phyloP scores from a whole-genome alignment of 2,329 filamentous ascomycete species.

The Coniochaeta sp. region DNA sequence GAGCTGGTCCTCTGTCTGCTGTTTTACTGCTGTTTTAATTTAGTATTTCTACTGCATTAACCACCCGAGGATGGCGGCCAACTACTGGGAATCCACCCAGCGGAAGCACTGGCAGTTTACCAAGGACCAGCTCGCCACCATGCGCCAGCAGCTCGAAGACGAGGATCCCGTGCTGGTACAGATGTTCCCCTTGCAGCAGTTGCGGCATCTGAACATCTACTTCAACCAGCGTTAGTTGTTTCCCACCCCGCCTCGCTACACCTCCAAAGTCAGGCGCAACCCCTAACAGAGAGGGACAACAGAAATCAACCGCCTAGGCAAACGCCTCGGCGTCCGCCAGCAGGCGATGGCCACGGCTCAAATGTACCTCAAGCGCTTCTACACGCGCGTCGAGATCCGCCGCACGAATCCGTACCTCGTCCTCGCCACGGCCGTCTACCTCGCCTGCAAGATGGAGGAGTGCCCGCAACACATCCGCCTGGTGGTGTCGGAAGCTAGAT shows the following conservation, averaged over 20 bases:
- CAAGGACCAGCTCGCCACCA: constrained; percentile 67
- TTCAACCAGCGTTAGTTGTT: constrained; percentile 71
- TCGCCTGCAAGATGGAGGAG: constrained; percentile 98
- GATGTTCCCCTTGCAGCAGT: constrained; percentile 75
- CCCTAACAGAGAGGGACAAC: not conserved
- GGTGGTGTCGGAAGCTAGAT: constrained; percentile 77
- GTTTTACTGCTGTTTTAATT: too few species aligned
- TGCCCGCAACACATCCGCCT: constrained; percentile 92
- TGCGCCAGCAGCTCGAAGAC: constrained; percentile 70
- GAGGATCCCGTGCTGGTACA: constrained; percentile 67
- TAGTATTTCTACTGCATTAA: not conserved
- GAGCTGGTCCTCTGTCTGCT: not conserved
- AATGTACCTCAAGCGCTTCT: constrained; percentile 91
- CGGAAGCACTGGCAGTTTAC: constrained; percentile 85
- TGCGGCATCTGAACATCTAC: constrained; percentile 79
- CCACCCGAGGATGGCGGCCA: constrained; percentile 66
- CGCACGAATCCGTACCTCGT: constrained; percentile 91
- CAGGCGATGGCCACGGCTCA: constrained; percentile 92
- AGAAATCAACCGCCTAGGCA: constrained; percentile 79
- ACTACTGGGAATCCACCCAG: constrained; percentile 95
- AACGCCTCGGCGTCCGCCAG: constrained; percentile 77
- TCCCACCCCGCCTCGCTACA: not conserved
- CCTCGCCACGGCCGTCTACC: constrained; percentile 85
- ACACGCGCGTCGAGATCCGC: constrained; percentile 82
- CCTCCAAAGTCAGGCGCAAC: not conserved